phyloP scores from a whole-genome alignment of 176 grass and related monocot species.

The Triticum dicoccoides region DNA sequence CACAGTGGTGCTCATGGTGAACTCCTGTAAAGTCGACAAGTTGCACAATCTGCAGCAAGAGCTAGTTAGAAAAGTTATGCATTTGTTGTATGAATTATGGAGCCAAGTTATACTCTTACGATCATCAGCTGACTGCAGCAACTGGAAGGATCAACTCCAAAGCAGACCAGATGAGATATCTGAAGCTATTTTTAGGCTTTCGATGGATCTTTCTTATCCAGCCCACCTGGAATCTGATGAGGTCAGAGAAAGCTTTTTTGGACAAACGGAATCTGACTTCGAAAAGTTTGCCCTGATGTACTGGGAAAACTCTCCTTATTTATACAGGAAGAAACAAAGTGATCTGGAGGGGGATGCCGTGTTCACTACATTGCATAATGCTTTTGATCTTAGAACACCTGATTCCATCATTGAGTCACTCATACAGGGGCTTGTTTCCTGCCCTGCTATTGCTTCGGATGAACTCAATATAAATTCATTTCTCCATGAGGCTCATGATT shows the following conservation, averaged over 20 bases:
- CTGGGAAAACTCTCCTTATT: conserved; percentile 64
- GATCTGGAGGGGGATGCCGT: conserved; percentile 35
- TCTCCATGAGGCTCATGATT: conserved; percentile 44
- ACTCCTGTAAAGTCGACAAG: conserved; percentile 35
- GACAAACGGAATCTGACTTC: conserved; percentile 34
- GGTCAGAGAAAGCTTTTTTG: conserved; percentile 47
- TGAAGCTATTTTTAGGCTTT: conserved; percentile 84
- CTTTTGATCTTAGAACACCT: conserved; percentile 42
- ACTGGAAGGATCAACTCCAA: conserved; percentile 24
- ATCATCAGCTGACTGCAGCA: conserved; percentile 18
- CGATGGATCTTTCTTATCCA: conserved; percentile 38
- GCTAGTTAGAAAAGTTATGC: conserved; percentile 30
- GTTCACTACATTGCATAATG: conserved; percentile 39
- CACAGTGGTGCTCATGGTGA: conserved; percentile 50
- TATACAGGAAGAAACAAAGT: conserved; percentile 38
- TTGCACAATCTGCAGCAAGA: conserved; percentile 27
- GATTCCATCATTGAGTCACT: conserved; percentile 51
- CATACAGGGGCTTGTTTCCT: conserved; percentile 54
- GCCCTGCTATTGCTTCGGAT: conserved; percentile 75
- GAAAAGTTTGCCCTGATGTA: conserved; percentile 50
- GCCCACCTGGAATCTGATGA: conserved; percentile 26
- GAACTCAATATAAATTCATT: conserved; percentile 68
- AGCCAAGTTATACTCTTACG: conserved; percentile 2
- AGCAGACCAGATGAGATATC: conserved; percentile 45
- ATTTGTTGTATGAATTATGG: conserved; percentile 54